phyloP scores from a whole-genome alignment of 768 basidiomycete genomes.

The Neoboletus subvelutipes region DNA sequence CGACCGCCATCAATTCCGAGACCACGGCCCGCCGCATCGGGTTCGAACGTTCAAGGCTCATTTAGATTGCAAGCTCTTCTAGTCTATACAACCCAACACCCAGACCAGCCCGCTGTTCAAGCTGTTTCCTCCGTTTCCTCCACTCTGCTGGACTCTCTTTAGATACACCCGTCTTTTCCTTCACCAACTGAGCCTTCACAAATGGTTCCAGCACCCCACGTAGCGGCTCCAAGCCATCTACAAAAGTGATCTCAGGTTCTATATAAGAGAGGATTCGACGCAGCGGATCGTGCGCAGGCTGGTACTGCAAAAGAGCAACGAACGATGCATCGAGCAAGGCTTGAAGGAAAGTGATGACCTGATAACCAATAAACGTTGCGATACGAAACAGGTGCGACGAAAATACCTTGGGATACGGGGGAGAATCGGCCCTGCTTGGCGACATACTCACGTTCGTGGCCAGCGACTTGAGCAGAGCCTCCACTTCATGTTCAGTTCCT shows the following conservation, averaged over 20 bases:
- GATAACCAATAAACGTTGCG: conserved; percentile 36
- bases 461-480: conserved; percentile 23
- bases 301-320: conserved; percentile 62
- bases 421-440: conserved; percentile 14
- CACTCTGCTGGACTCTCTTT: conserved; percentile 43
- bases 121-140: conserved; percentile 52
- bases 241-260: conserved; percentile 52
- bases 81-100: conserved; percentile 67
- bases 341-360: conserved; percentile 64
- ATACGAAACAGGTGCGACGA: conserved; percentile 32
- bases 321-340: conserved; percentile 71
- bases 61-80: conserved; percentile 63
- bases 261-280: conserved; percentile 49
- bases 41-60: background rate
- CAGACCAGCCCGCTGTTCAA: conserved; percentile 51
- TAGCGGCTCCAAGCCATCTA: conserved; percentile 52
- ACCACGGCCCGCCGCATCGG: too few species aligned
- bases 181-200: conserved; percentile 51
- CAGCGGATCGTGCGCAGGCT: conserved; percentile 56
- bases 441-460: conserved; percentile 16
- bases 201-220: conserved; percentile 66
- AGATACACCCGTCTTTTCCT: conserved; percentile 37
- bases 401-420: conserved; percentile 39
- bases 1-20: background rate
- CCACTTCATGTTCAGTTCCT: conserved; percentile 27